phyloP scores from a whole-genome alignment of 140 eudicot species.

The Anethum foeniculum region DNA sequence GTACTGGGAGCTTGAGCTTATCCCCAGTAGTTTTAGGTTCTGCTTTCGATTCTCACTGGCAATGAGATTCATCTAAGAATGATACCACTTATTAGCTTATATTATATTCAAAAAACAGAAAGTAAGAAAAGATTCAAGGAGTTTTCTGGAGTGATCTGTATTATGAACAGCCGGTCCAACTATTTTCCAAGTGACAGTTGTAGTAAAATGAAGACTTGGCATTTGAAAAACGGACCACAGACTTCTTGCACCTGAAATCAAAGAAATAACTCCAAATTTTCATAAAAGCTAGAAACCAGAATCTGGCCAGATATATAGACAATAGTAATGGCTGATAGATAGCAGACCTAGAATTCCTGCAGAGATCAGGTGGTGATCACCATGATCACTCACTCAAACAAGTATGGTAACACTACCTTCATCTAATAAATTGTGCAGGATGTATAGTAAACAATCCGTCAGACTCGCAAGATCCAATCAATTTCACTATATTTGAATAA shows the following conservation, averaged over 20 bases:
- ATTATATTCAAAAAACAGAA: too few species aligned
- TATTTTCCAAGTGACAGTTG: slow-evolving; percentile 33
- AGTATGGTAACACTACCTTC: neutral
- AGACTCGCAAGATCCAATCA: slow-evolving; percentile 1
- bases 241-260: neutral
- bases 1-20: too few species aligned
- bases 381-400: neutral
- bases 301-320: neutral
- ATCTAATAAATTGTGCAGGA: neutral
- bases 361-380: neutral
- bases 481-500: neutral
- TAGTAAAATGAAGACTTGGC: slow-evolving; percentile 45
- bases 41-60: too few species aligned
- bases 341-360: neutral
- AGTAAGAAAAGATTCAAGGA: too few species aligned
- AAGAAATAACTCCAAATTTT: neutral
- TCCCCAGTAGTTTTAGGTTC: too few species aligned
- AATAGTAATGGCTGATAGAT: neutral
- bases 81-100: too few species aligned
- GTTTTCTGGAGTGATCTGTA: neutral
- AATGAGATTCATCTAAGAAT: too few species aligned
- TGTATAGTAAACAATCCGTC: neutral
- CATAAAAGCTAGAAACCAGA: neutral
- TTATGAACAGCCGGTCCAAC: neutral
- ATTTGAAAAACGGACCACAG: slow-evolving; percentile 36